Evolutionary conservation across 345 rosid genomes (phyloP).

Genomic region (Hibiscus tridactylites): DNA sequence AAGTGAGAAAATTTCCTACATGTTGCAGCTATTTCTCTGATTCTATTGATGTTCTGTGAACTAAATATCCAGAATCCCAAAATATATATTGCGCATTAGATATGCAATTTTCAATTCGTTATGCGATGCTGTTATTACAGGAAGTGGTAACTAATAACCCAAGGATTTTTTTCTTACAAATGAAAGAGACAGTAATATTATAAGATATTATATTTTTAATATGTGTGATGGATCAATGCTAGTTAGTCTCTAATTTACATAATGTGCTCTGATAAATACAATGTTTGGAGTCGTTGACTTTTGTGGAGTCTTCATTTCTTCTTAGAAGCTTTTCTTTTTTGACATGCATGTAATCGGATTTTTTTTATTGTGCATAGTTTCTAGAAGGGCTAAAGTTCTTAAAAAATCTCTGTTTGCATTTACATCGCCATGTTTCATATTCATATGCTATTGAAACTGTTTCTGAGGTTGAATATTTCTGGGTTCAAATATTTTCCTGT

Average conservation of each 20-base stretch:
- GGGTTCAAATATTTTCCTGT: slow-evolving; percentile 17
- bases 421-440: neutral
- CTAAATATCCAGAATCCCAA: slow-evolving; percentile 2
- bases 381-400: no score
- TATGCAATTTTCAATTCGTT: neutral
- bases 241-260: neutral
- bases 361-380: neutral
- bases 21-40: neutral
- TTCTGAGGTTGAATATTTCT: neutral
- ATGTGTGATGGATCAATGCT: neutral
- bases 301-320: neutral
- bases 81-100: neutral
- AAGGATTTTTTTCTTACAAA: neutral
- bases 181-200: neutral
- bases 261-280: neutral
- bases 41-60: neutral
- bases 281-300: neutral
- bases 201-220: neutral
- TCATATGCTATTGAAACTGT: slow-evolving; percentile 6
- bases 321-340: neutral
- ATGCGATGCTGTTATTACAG: neutral
- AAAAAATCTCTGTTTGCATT: neutral
- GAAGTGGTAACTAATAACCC: neutral
- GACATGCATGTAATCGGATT: neutral
- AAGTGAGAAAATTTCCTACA: slow-evolving; percentile 45